phyloP scores from a whole-genome alignment of 495 filamentous ascomycete species.

The Geopyxis carbonaria region DNA sequence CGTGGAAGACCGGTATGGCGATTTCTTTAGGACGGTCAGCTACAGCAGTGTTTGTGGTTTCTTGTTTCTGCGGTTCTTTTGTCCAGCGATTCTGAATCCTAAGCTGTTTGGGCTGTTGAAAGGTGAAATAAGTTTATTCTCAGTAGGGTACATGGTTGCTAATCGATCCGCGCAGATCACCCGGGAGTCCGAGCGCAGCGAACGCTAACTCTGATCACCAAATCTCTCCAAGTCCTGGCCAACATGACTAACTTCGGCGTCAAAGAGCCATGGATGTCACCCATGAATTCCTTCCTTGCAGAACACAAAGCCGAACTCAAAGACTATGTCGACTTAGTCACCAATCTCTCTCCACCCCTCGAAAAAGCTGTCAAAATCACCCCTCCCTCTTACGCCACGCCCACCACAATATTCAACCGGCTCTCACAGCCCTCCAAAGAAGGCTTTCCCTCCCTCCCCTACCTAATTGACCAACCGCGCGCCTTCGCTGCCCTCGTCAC shows the following conservation, averaged over 20 bases:
- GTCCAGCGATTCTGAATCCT: conserved; percentile 86
- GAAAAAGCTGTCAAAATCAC: conserved; percentile 46
- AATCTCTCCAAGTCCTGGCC: conserved; percentile 85
- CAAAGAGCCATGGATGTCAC: conserved; percentile 98
- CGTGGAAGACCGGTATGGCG: conserved; percentile 93
- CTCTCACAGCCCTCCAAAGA: conserved; percentile 69
- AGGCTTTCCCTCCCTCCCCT: conserved; percentile 86
- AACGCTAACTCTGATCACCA: conserved; percentile 83
- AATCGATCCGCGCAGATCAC: conserved; percentile 41
- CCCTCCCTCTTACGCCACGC: conserved; percentile 81
- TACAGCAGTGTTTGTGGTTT: conserved; percentile 97
- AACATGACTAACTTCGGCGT: conserved; percentile 87
- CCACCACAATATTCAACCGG: conserved; percentile 73
- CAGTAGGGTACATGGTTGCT: neutral
- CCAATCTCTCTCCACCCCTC: conserved; percentile 47
- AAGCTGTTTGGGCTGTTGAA: conserved; percentile 87
- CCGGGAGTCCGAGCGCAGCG: conserved; percentile 74
- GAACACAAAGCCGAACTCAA: conserved; percentile 50
- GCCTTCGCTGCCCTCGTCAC: conserved; percentile 77
- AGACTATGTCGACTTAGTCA: conserved; percentile 71
- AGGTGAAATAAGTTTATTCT: conserved; percentile 32
- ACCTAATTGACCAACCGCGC: conserved; percentile 78
- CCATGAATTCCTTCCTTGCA: conserved; percentile 70
- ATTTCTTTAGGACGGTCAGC: conserved; percentile 75
- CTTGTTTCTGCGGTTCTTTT: conserved; percentile 89